Base-by-base conservation (phyloP, 257 asterid genomes). In the Ehretia macrophylla region DNA sequence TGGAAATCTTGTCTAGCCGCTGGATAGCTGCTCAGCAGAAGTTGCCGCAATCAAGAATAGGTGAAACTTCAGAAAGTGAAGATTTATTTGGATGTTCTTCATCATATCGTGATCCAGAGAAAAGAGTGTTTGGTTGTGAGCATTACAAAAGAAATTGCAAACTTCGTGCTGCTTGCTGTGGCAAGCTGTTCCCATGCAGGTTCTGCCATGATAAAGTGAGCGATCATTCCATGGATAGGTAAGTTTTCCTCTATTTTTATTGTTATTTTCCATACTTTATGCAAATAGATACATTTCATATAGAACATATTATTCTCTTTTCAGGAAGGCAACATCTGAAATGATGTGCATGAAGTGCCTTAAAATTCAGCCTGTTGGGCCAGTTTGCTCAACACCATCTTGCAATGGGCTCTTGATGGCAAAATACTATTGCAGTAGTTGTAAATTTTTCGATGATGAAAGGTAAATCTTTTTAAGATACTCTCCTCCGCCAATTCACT, bases 21-120 rank as follows among this genome's bases (percentile, higher is more conserved):
- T 90, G 98, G 98, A 90, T 90, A 75, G 98, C 98, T 72, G 79
- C 86, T 66, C 98, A 90, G 79, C 98, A 90, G 81, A 88, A 87
- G 72, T 68, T 32, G 65, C 83, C 96, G 9, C 87, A 85, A 64
- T 76, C 84, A 63, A 73, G 78, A 63, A 74, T 70, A 51, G 69
- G 73, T 32, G 73, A 77, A 71, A 71, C 73, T 72, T 81, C 77
- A 16, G 83, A 71, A 62, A 81, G 73, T 60, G 76, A 77, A 52
- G 88, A 83, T 75, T 59, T 85, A 72, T 74, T 68, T 63, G 95
- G 93, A 56, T 73, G 85, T 55, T 74, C 85, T 52, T 93, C 92
- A 50, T 88, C 97, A 69, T 92, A 75, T 70, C 85, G 83, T 67
- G 97, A 88, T 67, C 77, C 87, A 37, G 90, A 84, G 68, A 92